phyloP scores from a whole-genome alignment of 179 eudicot species.

The Sideroxylon spinosum region DNA sequence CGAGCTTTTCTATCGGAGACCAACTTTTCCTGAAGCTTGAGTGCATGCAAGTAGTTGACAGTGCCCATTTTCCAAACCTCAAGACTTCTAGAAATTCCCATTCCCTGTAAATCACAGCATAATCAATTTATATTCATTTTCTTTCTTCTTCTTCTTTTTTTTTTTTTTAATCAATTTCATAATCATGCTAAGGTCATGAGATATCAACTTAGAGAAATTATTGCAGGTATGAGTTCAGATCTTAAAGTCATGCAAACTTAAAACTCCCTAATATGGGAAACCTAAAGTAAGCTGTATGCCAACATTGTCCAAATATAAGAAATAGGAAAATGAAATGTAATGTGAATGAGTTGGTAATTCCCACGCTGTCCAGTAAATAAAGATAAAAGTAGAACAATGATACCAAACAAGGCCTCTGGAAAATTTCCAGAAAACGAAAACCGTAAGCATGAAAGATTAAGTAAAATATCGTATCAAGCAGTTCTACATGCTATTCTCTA shows the following conservation, averaged over 20 bases:
- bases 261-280: neutral
- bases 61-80: constrained; percentile 82
- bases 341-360: too few species aligned
- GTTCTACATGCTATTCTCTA: too few species aligned
- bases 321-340: too few species aligned
- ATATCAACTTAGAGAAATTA: neutral
- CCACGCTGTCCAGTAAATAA: too few species aligned
- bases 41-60: constrained; percentile 55
- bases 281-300: neutral
- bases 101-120: constrained; percentile 28
- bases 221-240: neutral
- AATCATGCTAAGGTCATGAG: neutral
- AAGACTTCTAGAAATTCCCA: constrained; percentile 50
- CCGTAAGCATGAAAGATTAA: too few species aligned
- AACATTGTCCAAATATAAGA: neutral
- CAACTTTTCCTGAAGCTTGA: constrained; percentile 68
- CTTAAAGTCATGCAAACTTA: neutral
- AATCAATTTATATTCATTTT: neutral
- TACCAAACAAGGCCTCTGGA: too few species aligned
- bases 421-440: too few species aligned
- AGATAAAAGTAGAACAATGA: too few species aligned
- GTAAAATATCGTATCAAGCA: too few species aligned
- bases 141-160: too few species aligned
- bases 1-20: constrained; percentile 58
- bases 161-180: neutral